Evolutionary conservation across 208 protist genomes (phyloP).

Genomic region (Kentomonas sorsogonicus): DNA sequence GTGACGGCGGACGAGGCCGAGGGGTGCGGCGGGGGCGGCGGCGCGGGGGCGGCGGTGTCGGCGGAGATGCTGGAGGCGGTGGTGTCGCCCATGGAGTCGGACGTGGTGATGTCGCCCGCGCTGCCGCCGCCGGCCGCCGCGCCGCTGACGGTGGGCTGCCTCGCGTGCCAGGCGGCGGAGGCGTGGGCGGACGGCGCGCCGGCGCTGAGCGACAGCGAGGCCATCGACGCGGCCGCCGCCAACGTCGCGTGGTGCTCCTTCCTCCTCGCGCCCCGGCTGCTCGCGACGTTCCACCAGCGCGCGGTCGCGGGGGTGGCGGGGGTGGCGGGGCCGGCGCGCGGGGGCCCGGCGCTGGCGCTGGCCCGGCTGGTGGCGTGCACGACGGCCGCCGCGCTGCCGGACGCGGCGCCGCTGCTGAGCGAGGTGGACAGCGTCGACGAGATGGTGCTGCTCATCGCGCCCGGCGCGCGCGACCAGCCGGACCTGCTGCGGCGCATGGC

Average conservation of each 20-base stretch:
- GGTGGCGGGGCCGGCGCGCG: neutral
- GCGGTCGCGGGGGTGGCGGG: neutral
- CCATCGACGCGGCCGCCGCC: conserved; percentile 25
- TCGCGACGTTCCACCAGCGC: conserved; percentile 35
- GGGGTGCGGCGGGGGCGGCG: conserved; percentile 54
- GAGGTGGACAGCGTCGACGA: conserved; percentile 86
- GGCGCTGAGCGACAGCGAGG: conserved; percentile 20
- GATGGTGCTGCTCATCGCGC: conserved; percentile 82
- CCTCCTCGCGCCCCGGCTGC: conserved; percentile 33
- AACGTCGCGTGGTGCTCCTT: conserved; percentile 58
- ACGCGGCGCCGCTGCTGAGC: conserved; percentile 61
- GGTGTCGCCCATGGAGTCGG: conserved; percentile 41
- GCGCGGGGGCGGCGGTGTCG: conserved; percentile 28
- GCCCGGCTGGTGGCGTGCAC: neutral
- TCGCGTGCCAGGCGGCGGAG: conserved; percentile 11
- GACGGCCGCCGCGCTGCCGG: conserved; percentile 30
- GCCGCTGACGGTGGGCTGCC: conserved; percentile 59
- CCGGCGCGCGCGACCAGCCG: conserved; percentile 70
- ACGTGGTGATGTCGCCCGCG: conserved; percentile 65
- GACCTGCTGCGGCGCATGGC: conserved; percentile 78
- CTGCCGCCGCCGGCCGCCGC: conserved; percentile 34
- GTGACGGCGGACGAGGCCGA: conserved; percentile 18
- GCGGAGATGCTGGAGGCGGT: conserved; percentile 38
- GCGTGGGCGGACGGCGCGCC: conserved; percentile 14
- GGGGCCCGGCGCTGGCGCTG: neutral